Evolutionary conservation across 2,329 filamentous ascomycete genomes (phyloP), one percentile per base, ranked within the genome.

Genomic region (Epichloe brachyelytri): DNA sequence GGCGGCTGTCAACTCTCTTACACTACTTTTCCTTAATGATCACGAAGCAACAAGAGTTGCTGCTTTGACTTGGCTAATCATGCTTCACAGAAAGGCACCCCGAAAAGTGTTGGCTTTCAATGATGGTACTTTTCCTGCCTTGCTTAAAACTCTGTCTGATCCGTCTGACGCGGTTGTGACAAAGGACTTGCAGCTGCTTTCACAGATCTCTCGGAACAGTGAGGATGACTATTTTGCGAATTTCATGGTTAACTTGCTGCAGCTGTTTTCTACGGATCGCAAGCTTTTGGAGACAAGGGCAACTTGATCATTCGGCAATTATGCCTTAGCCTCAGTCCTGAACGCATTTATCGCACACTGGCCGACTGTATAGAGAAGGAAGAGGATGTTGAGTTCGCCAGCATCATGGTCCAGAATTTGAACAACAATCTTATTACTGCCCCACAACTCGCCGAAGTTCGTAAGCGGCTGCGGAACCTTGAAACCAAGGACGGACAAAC

Each of bases 381-480:
- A 66, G 93, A 97, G 69, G 93, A 98, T 64, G 82, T 98, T 41
- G 94, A 98, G 65, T 98, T 98, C 68, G 91, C 93, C 15, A 96
- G 91, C 64, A 97, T 98, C 60, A 98, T 98, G 93, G 89, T 98
- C 33, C 93, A 98, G 66, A 97, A 97, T 61, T 76, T 98, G 49
- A 98, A 98, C 71, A 98, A 98, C 67, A 98, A 98, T 61, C 82
- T 98, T 50, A 96, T 98, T 57, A 98, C 94, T 2, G 93, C 94
- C 0, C 93, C 94, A 1, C 90, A 98, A 67, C 74, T 98, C 33
- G 82, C 88, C 1, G 94, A 97, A 59, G 75, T 98, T 55, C 82
- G 93, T 44, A 96, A 95, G 66, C 77, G 93, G 43, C 72, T 98
- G 48, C 79, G 93, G 36, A 98, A 95, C 59, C 73, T 96, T 2